Base-by-base conservation (phyloP, 73 alveolate genomes). In the Effrenium voratum region DNA sequence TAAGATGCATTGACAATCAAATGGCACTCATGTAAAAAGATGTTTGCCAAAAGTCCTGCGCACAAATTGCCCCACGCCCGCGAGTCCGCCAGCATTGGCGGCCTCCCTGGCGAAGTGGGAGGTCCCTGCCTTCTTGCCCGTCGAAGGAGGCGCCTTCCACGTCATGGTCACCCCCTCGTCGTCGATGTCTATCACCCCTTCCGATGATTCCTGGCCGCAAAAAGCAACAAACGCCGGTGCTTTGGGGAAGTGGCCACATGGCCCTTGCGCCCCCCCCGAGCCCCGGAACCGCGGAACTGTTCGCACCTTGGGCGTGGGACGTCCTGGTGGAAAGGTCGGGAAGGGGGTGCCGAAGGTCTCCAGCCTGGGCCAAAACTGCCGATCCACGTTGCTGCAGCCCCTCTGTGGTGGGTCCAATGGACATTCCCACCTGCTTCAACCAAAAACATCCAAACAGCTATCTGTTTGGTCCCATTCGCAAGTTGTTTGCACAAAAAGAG, bases 251-350 rank as follows among this genome's bases (percentile, higher is more conserved):
- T 12, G 36, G 34, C n/a, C 83, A 32, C n/a, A 0, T 32, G 49
- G 83, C 83, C 30, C 47, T 30, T 5, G 28, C 28, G 49, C 47
- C 26, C 16, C 30, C 30, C 44, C 82, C 30, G 82, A 2, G 4
- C 82, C 82, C 13, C 82, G 28, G 19, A 8, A 52, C 8, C 63
- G 63, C 8, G 26, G 63, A 8, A 2, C 30, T 76, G 86, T 5
- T 60, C 30, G 38, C 36, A 15, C 98, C 98, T 92, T 92, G n/a
- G 98, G 98, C 46, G 34, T 49, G 40, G 98, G 98, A 49, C 98
- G 90, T 26, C 98, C 98, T 24, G 98, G 92, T 24, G 98, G 98
- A 34, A 92, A 92, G 92, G 52, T 75, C 43, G 98, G 98, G 60
- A 73, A 55, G 30, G 91, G 98, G 70, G 26, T 28, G 43, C 98